These are phyloP conservation scores for Pugionium cornutum DNA, from an alignment of 345 rosid genomes.

Conservation along the genomic window DNA sequence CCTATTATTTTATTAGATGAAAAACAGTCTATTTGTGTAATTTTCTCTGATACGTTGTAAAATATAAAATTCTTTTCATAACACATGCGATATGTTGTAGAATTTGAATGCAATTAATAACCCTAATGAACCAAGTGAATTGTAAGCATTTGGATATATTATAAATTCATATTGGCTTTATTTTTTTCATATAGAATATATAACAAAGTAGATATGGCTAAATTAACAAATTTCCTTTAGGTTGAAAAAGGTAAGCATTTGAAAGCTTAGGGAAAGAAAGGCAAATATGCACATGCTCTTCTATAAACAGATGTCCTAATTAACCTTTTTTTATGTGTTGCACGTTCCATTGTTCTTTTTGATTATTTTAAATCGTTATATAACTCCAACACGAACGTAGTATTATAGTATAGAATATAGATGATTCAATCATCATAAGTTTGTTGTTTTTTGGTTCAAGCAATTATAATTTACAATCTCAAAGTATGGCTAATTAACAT, in stretches of 20 bases:
- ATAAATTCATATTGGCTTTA: too few relatives aligned
- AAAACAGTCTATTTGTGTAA: too few relatives aligned
- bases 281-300: constrained; percentile 46
- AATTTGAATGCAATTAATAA: too few relatives aligned
- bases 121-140: too few relatives aligned
- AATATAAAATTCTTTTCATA: too few relatives aligned
- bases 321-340: constrained; percentile 23
- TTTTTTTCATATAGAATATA: too few relatives aligned
- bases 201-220: constrained; percentile 4
- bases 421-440: neutral
- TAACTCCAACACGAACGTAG: constrained; percentile 1
- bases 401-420: too few relatives aligned
- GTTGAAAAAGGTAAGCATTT: constrained; percentile 7
- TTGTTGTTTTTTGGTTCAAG: neutral
- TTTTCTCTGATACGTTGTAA: too few relatives aligned
- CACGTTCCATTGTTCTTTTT: constrained; percentile 33
- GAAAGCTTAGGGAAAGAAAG: constrained; percentile 22
- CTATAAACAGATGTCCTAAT: constrained; percentile 10
- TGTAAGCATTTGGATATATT: too few relatives aligned
- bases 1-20: too few relatives aligned
- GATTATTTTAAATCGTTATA: constrained; percentile 1
- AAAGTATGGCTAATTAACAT: constrained; percentile 1
- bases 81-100: too few relatives aligned
- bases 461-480: neutral
- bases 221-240: neutral